phyloP scores from a whole-genome alignment of 106 monocot genomes.

The Agapanthus africanus region DNA sequence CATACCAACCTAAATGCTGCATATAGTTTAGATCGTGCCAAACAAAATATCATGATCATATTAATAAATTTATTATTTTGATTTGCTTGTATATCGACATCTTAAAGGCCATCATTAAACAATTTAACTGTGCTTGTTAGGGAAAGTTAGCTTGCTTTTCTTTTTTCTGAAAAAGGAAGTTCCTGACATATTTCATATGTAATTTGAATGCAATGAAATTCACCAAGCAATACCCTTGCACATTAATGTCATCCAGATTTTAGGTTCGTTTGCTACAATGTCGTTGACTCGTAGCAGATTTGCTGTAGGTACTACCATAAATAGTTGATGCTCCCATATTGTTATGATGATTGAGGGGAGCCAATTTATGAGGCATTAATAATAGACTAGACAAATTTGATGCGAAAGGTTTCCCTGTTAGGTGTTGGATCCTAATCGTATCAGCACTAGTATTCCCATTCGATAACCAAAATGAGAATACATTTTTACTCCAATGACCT shows the following conservation, averaged over 20 bases:
- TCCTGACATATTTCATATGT: neutral
- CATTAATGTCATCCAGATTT: neutral
- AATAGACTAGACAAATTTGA: too few species aligned
- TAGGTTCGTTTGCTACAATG: neutral
- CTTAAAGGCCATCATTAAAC: neutral
- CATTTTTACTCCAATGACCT: neutral
- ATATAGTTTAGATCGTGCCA: too few species aligned
- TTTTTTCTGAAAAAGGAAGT: neutral
- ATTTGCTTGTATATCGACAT: neutral
- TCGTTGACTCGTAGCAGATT: too few species aligned
- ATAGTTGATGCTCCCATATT: too few species aligned
- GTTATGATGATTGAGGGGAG: too few species aligned
- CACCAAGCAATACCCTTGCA: neutral
- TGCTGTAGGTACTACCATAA: too few species aligned
- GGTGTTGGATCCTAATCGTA: too few species aligned
- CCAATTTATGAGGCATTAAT: too few species aligned
- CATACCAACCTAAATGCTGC: too few species aligned
- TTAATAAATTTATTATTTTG: neutral
- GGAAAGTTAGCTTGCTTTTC: neutral
- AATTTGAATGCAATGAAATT: neutral
- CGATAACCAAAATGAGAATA: neutral
- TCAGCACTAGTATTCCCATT: too few species aligned
- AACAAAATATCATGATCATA: too few species aligned
- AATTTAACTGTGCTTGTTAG: neutral
- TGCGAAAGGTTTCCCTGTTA: too few species aligned